Evolutionary conservation across 73 alveolate genomes (phyloP).

Genomic region (Blepharisma japonicum): DNA sequence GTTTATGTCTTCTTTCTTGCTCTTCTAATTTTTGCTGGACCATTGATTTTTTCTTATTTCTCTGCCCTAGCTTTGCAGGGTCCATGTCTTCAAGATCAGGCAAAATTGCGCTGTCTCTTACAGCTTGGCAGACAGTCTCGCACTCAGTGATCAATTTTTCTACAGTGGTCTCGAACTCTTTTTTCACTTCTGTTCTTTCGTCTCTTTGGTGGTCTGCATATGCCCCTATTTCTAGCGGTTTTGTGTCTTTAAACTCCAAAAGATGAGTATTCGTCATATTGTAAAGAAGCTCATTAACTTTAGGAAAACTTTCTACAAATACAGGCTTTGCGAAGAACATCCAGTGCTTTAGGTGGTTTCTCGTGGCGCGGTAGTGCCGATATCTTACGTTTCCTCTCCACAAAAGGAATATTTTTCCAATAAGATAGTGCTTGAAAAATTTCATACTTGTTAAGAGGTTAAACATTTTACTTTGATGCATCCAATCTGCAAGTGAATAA

Average conservation of each 20-base stretch:
- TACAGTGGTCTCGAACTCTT: slow-evolving; percentile 64
- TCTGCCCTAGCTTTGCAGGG: slow-evolving; percentile 89
- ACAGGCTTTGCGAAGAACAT: slow-evolving; percentile 91
- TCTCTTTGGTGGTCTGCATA: slow-evolving; percentile 55
- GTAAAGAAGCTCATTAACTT: slow-evolving; percentile 64
- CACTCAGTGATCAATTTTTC: slow-evolving; percentile 59
- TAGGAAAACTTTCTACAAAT: slow-evolving; percentile 77
- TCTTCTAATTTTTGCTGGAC: slow-evolving; percentile 86
- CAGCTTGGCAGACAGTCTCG: slow-evolving; percentile 58
- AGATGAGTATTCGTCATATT: slow-evolving; percentile 56
- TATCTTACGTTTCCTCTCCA: slow-evolving; percentile 96
- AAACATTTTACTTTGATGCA: slow-evolving; percentile 81
- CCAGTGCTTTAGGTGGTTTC: slow-evolving; percentile 81
- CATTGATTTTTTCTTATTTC: slow-evolving; percentile 95
- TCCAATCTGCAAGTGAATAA: slow-evolving; percentile 95
- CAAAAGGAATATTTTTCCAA: slow-evolving; percentile 79
- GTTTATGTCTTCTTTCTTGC: slow-evolving; percentile 78
- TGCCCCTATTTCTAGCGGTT: slow-evolving; percentile 61
- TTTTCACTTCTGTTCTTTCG: slow-evolving; percentile 72
- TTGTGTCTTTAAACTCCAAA: slow-evolving; percentile 38
- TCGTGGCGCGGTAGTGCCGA: slow-evolving; percentile 82
- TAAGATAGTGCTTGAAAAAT: slow-evolving; percentile 35
- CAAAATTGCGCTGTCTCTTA: slow-evolving; percentile 67
- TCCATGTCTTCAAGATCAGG: slow-evolving; percentile 95
- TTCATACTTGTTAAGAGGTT: slow-evolving; percentile 43